Evolutionary conservation across 805 yeast species (phyloP).

Genomic region (Saccharomyces paradoxus): DNA sequence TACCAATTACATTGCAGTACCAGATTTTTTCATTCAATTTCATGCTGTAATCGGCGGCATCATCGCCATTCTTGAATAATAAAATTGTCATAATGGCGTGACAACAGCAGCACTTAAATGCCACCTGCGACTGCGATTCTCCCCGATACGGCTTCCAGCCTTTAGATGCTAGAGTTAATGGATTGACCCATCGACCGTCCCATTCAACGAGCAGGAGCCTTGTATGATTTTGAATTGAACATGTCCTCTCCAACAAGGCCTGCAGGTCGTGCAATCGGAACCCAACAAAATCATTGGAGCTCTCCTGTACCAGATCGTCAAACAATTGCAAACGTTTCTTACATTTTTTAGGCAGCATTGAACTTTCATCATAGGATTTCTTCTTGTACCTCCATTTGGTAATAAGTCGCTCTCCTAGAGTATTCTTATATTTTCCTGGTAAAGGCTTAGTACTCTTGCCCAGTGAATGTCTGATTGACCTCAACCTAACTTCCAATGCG

Average conservation of each 20-base stretch:
- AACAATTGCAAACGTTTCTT: constrained; percentile 4
- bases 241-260: constrained; percentile 6
- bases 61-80: neutral
- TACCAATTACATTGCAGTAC: neutral
- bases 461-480: neutral
- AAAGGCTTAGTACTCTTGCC: neutral
- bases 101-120: neutral
- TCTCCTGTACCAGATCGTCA: constrained; percentile 6
- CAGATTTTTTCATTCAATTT: neutral
- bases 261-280: constrained; percentile 7
- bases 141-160: constrained; percentile 12
- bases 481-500: neutral
- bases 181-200: constrained; percentile 15
- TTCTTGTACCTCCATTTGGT: constrained; percentile 11
- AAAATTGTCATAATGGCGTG: neutral
- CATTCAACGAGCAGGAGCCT: constrained; percentile 7
- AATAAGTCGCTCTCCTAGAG: constrained; percentile 1
- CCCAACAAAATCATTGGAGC: constrained; percentile 3
- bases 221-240: constrained; percentile 7
- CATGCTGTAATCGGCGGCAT: neutral
- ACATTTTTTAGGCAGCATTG: constrained; percentile 5
- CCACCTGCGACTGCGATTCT: neutral
- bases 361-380: constrained; percentile 2
- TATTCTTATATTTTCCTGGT: neutral
- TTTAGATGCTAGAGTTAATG: constrained; percentile 12